These are phyloP conservation scores for Glonium stellatum DNA, from an alignment of 495 filamentous ascomycete genomes.

Conservation along the genomic window DNA sequence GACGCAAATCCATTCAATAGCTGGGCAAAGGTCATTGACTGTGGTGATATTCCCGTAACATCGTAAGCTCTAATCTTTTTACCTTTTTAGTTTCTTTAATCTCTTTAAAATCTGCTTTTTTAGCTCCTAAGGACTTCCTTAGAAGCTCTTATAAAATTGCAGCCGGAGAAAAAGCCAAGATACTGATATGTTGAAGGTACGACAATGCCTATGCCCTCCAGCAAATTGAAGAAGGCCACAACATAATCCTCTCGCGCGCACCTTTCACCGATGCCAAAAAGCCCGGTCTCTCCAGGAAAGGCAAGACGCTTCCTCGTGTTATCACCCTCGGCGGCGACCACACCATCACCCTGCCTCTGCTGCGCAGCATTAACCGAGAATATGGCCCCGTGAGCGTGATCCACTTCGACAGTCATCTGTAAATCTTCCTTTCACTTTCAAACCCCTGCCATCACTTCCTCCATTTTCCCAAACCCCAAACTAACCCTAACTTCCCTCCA, in stretches of 20 bases:
- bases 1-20: conserved; percentile 40
- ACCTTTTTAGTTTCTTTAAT: neutral
- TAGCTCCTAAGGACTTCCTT: neutral
- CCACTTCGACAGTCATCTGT: conserved; percentile 43
- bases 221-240: conserved; percentile 42
- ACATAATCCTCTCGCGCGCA: conserved; percentile 36
- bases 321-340: conserved; percentile 50
- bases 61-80: conserved; percentile 37
- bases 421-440: conserved; percentile 11
- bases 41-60: conserved; percentile 40
- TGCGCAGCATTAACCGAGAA: conserved; percentile 41
- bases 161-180: neutral
- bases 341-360: conserved; percentile 55
- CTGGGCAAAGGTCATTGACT: conserved; percentile 41
- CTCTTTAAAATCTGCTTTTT: neutral
- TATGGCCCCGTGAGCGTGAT: conserved; percentile 41
- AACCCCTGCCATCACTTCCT: neutral
- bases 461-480: neutral
- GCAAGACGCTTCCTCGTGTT: conserved; percentile 46
- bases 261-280: conserved; percentile 45
- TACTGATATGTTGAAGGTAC: conserved; percentile 26
- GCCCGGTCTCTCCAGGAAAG: conserved; percentile 46
- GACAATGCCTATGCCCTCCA: conserved; percentile 40
- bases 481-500: conserved; percentile 14
- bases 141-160: neutral